Evolutionary conservation across 78 protist genomes (phyloP).

Genomic region (Capsaspora owczarzaki): DNA sequence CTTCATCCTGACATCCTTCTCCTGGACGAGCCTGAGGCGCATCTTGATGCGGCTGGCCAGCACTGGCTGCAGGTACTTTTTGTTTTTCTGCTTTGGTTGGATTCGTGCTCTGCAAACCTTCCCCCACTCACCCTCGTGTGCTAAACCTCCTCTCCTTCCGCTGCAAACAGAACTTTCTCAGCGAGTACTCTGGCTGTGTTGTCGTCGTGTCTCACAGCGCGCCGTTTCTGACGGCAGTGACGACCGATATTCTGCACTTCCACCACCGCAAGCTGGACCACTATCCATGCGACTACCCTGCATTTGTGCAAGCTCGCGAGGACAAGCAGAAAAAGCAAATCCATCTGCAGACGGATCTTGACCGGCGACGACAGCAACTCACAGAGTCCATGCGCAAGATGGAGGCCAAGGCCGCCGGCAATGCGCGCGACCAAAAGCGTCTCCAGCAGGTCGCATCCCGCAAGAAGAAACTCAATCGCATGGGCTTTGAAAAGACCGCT

Average conservation of each 20-base stretch:
- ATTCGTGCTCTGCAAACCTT: no score
- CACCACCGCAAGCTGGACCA: conserved; percentile 45
- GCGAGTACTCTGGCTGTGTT: conserved; percentile 42
- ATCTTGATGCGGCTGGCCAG: no score
- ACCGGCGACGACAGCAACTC: not conserved
- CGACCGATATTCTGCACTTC: conserved; percentile 44
- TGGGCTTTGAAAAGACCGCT: no score
- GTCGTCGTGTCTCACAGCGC: conserved; percentile 84
- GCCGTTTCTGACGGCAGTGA: conserved; percentile 52
- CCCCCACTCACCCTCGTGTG: no score
- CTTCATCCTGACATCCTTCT: conserved; percentile 73
- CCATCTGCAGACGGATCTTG: not conserved
- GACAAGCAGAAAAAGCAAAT: no score
- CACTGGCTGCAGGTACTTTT: no score
- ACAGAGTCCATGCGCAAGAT: not conserved
- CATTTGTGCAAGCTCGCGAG: not conserved
- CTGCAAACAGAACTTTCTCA: conserved; percentile 75
- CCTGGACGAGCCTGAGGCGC: conserved; percentile 74
- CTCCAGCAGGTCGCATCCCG: not conserved
- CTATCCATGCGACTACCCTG: conserved; percentile 42
- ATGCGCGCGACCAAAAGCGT: not conserved
- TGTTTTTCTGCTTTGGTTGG: no score
- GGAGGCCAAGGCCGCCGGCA: not conserved
- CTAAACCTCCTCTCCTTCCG: conserved; percentile 72
- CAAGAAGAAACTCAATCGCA: no score